Conservation (phyloP, 768 basidiomycete genomes). For the Termitomyces sp. region DNA sequence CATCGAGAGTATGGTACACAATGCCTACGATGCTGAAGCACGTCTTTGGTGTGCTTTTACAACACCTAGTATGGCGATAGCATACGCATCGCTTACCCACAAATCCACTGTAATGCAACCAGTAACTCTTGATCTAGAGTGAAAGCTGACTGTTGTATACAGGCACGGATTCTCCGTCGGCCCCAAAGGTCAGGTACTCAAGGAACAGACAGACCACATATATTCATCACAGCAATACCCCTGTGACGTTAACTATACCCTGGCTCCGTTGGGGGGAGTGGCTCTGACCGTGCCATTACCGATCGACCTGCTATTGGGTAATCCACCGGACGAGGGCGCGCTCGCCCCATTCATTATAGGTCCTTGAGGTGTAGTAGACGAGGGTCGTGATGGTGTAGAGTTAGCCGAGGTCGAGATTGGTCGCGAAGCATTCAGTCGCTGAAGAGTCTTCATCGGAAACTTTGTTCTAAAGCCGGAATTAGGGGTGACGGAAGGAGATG, state of each 20-base stretch:
- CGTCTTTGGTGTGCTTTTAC: constrained; percentile 85
- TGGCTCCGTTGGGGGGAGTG: constrained; percentile 11
- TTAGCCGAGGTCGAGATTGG: constrained; percentile 21
- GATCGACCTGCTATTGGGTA: constrained; percentile 16
- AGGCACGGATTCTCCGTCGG: constrained; percentile 41
- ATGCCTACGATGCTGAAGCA: constrained; percentile 29
- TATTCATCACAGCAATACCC: constrained; percentile 57
- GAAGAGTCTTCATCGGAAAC: constrained; percentile 90
- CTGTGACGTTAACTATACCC: constrained; percentile 17
- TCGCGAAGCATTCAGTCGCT: constrained; percentile 66
- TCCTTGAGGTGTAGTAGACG: constrained; percentile 27
- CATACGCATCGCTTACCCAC: constrained; percentile 51
- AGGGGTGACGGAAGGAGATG: background rate
- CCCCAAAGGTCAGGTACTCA: constrained; percentile 18
- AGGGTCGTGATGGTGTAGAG: constrained; percentile 21
- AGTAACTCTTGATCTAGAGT: background rate
- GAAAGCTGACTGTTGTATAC: constrained; percentile 1
- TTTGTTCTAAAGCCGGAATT: constrained; percentile 58
- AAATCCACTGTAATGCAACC: constrained; percentile 50
- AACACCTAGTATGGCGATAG: constrained; percentile 77
- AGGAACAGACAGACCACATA: constrained; percentile 27
- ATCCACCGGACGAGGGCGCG: background rate
- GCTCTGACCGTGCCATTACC: constrained; percentile 10
- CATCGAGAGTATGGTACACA: background rate
- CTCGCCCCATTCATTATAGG: constrained; percentile 16